phyloP scores from a whole-genome alignment of 176 grass and related monocot species.

The Carex pumila region DNA sequence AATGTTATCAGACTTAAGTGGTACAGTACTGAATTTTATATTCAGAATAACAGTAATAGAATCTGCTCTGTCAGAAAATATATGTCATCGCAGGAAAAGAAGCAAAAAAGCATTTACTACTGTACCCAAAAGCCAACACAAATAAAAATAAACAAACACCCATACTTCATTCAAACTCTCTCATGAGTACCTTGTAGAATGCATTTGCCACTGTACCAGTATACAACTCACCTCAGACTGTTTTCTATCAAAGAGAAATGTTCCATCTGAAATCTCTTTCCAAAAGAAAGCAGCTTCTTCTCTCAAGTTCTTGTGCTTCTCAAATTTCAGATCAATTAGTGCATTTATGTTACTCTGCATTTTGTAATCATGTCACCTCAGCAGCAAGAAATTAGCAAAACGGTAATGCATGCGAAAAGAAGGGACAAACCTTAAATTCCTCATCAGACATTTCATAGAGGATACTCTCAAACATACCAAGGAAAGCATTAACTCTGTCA shows the following conservation, averaged over 20 bases:
- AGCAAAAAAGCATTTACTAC: background rate
- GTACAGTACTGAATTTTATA: background rate
- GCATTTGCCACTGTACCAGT: background rate
- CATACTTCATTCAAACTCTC: background rate
- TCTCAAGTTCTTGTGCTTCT: constrained; percentile 87
- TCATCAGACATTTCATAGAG: constrained; percentile 65
- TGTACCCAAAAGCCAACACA: background rate
- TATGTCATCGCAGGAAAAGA: background rate
- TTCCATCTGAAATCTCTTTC: constrained; percentile 74
- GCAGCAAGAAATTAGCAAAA: background rate
- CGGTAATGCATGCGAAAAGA: background rate
- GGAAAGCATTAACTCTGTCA: constrained; percentile 67
- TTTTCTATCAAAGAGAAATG: constrained; percentile 83
- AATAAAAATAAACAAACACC: no score
- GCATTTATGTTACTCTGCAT: constrained; percentile 71
- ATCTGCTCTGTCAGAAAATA: background rate
- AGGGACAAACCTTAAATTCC: constrained; percentile 71
- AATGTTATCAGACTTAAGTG: background rate
- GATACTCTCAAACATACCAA: constrained; percentile 64
- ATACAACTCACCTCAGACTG: constrained; percentile 44
- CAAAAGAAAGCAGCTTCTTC: constrained; percentile 90
- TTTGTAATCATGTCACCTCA: background rate
- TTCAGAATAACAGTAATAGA: background rate
- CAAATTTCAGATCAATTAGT: constrained; percentile 83
- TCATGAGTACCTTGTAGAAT: background rate